A percentile compares a stretch with the other conserved stretches of the same genome.
Evolutionary conservation across 2,329 filamentous ascomycete species (phyloP).

Genomic region (Nectriaceae sp.): DNA sequence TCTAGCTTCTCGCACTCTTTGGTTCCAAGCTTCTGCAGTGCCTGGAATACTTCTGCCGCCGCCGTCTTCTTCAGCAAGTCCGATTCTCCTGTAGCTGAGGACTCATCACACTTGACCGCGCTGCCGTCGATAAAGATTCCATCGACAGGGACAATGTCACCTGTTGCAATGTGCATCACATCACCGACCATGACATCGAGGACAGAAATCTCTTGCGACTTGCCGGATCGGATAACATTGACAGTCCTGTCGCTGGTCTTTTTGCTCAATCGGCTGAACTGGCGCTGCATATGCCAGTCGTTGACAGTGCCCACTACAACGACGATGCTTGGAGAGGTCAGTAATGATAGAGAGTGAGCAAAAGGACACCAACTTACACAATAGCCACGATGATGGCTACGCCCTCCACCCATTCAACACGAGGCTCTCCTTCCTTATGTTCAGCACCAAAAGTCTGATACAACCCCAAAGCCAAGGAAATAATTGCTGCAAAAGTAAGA

Average conservation of each 20-base stretch:
- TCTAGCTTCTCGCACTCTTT: slow-evolving; percentile 53
- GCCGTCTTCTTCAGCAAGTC: slow-evolving; percentile 69
- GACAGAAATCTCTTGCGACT: slow-evolving; percentile 62
- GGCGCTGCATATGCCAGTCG: slow-evolving; percentile 69
- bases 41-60: slow-evolving; percentile 59
- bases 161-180: slow-evolving; percentile 67
- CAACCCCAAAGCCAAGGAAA: slow-evolving; percentile 69
- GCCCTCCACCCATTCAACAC: slow-evolving; percentile 68
- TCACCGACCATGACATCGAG: slow-evolving; percentile 71
- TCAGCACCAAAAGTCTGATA: slow-evolving; percentile 64
- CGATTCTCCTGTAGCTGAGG: slow-evolving; percentile 73
- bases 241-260: slow-evolving; percentile 66
- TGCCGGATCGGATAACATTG: slow-evolving; percentile 68
- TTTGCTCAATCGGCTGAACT: slow-evolving; percentile 63
- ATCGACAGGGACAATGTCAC: slow-evolving; percentile 71
- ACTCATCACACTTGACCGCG: slow-evolving; percentile 66
- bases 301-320: slow-evolving; percentile 64
- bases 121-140: slow-evolving; percentile 64
- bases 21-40: slow-evolving; percentile 46
- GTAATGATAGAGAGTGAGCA: slow-evolving; percentile 27
- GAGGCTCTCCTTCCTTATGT: slow-evolving; percentile 49
- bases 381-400: slow-evolving; percentile 68
- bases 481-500: slow-evolving; percentile 65
- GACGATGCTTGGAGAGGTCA: slow-evolving; percentile 46
- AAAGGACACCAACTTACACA: slow-evolving; percentile 37